Evolutionary conservation across 768 basidiomycete species (phyloP), one percentile per base, ranked within the genome.

Genomic region (Melanogaster broomeanus): DNA sequence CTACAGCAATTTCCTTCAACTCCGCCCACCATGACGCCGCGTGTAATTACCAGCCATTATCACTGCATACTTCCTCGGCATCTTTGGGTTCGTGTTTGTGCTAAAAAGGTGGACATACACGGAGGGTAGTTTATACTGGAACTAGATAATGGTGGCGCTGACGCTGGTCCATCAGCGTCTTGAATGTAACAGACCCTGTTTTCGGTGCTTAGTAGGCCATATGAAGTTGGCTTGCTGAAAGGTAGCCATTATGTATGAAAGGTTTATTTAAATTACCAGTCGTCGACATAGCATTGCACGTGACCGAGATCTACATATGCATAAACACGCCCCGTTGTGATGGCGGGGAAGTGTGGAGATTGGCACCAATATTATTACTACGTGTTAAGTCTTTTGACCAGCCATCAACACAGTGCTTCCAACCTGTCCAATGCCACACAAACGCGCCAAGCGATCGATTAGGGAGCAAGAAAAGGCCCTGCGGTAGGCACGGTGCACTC

Each of bases 351-450:
- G 13, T 40, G n/a, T n/a, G n/a, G n/a, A n/a, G n/a, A n/a, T n/a
- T n/a, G n/a, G n/a, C 22, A 25, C 41, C 22, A 24, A n/a, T 13
- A 25, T 11, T 15, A 41, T 15, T 13, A 25, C 19, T 15, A 41
- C 24, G 31, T 31, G 12, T 11, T 3, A 15, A 12, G n/a, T 16
- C 15, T 42, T 28, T 21, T n/a, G n/a, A 41, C 13, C n/a, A 2
- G 12, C 35, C n/a, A 37, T 25, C 39, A 19, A 19, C n/a, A 41
- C 41, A 42, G 11, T 27, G 6, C 24, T 2, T 28, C 13, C 24
- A 25, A 16, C 25, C 39, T 15, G 53, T 64, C 50, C 60, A 57
- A 86, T 87, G 85, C 85, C 85, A 37, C 85, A 87, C 64, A 87
- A 86, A 71, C 77, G 77, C 52, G 80, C 82, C 18, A 85, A 84